Evolutionary conservation across 306 rosid genomes (phyloP).

Genomic region (Gleditsia sinensis): DNA sequence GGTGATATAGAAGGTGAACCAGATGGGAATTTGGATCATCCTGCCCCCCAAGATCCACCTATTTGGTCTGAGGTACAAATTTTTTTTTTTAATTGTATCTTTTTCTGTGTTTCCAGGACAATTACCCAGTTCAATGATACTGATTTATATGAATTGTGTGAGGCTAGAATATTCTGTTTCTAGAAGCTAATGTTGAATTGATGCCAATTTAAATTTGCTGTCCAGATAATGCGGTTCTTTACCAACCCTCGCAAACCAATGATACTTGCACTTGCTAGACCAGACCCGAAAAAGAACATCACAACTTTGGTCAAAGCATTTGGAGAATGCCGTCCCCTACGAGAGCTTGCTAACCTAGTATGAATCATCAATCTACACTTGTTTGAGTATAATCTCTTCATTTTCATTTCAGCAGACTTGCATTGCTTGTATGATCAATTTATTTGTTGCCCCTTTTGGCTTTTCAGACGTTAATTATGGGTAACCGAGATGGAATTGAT

Average conservation of each 20-base stretch:
- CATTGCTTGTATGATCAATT: conserved; percentile 28
- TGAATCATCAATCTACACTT: conserved; percentile 35
- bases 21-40: conserved; percentile 84
- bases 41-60: conserved; percentile 84
- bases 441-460: conserved; percentile 28
- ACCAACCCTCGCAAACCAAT: conserved; percentile 94
- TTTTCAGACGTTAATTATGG: conserved; percentile 94
- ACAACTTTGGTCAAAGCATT: conserved; percentile 96
- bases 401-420: conserved; percentile 34
- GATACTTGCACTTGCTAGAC: conserved; percentile 99
- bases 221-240: conserved; percentile 97
- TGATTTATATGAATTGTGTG: conserved; percentile 21
- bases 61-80: conserved; percentile 92
- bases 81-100: conserved; percentile 38
- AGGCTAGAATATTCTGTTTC: conserved; percentile 20
- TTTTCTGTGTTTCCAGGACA: conserved; percentile 30
- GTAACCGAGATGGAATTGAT: conserved; percentile 97
- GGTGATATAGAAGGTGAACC: conserved; percentile 89
- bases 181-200: conserved; percentile 28
- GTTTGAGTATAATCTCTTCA: conserved; percentile 37
- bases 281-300: conserved; percentile 99
- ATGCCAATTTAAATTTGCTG: conserved; percentile 31
- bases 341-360: conserved; percentile 98
- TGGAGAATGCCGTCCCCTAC: conserved; percentile 97
- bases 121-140: conserved; percentile 29